A percentile compares a stretch with the other conserved stretches of the same genome.
Conservation (phyloP, 1,139 yeast genomes). For the Magnusiomyces paraingens region DNA sequence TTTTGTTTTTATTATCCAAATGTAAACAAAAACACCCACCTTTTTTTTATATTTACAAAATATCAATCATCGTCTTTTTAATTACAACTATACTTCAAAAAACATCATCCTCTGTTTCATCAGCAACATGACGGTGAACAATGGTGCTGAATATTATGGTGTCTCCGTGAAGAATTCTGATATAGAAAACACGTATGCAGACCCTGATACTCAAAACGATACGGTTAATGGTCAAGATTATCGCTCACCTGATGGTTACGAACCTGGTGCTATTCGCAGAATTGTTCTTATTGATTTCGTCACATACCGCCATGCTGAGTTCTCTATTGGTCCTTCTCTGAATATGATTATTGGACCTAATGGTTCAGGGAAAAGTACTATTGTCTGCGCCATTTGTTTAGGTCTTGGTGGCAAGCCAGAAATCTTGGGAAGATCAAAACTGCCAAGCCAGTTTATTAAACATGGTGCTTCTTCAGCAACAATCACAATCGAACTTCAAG, state of each 20-base stretch:
- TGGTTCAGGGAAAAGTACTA: conserved; percentile 92
- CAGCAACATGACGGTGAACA: no score
- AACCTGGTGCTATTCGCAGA: conserved; percentile 62
- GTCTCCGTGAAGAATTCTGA: no score
- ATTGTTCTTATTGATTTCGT: conserved; percentile 71
- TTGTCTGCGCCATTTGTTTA: conserved; percentile 88
- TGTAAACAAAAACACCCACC: no score
- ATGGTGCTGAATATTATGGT: no score
- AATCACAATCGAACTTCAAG: conserved; percentile 60
- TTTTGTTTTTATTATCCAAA: no score
- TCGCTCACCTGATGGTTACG: conserved; percentile 19
- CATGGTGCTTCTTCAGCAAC: conserved; percentile 53
- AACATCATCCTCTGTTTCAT: no score
- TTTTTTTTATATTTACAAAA: no score
- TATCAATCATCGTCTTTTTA: no score
- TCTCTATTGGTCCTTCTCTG: conserved; percentile 71
- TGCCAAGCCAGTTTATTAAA: conserved; percentile 64
- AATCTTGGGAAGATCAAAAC: conserved; percentile 70
- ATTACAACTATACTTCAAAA: no score
- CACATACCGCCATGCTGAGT: conserved; percentile 73
- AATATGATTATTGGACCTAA: conserved; percentile 96
- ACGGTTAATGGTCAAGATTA: not conserved
- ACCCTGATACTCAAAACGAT: no score
- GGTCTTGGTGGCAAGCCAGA: conserved; percentile 82
- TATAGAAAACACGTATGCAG: no score